Evolutionary conservation across 352 stramenopile genomes (phyloP), one percentile per base, ranked within the genome.

Genomic region (Pythium dissotocum): DNA sequence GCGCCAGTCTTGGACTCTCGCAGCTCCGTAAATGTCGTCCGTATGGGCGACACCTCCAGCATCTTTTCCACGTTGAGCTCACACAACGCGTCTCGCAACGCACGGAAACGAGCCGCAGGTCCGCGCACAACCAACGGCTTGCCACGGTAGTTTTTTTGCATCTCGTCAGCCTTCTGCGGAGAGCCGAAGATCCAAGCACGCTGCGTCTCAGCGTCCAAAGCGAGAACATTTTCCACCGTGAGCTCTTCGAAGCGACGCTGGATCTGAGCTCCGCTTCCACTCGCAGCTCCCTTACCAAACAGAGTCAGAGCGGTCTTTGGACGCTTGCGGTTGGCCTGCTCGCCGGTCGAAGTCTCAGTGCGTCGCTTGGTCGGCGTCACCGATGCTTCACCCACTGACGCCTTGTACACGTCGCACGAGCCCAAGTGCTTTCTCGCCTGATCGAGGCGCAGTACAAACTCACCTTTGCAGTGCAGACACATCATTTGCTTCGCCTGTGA

Each of bases 151-250:
- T 44, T 16, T 6, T 21, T 18, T 32, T 58, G 40, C 42, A 70
- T 63, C 13, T 64, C 13, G 6, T 69, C 61, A 13, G 65, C 60
- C 4, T 56, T 49, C 0, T 24, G 18, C 10, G 33, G n/a, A 8
- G 61, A 60, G 2, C 67, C 67, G 28, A 69, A 70, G 18, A 74
- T 58, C 67, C 67, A 74, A 30, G 3, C 21, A 16, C 58, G 32
- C 5, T 30, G 48, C 12, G 40, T 6, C 9, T 65, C 44, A 7
- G 56, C 52, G 40, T 69, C 48, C 52, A 67, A 35, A 7, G 46
- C 18, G 13, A 61, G 9, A 13, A 72, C 51, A 3, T 67, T 53
- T 1, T 28, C 3, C 4, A 42, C 36, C 4, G n/a, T 48, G 14
- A 65, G 30, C 2, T 55, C 35, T 6, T 71, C 57, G 0, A 32